phyloP scores from a whole-genome alignment of 495 filamentous ascomycete genomes.

The Chaetomidium leptoderma region DNA sequence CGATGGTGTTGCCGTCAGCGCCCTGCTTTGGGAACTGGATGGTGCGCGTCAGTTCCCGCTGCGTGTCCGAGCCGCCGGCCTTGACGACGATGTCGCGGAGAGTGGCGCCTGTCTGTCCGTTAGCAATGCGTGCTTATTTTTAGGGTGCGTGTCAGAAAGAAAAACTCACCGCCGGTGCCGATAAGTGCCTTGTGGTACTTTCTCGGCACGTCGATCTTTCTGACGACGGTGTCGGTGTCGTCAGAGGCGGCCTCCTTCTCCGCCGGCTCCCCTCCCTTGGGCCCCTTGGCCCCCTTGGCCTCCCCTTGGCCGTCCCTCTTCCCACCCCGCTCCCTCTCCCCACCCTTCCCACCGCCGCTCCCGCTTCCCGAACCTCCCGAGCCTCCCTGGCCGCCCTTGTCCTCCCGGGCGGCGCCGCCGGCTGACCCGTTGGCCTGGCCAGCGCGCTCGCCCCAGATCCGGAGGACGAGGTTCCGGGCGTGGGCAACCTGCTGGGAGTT shows the following conservation, averaged over 20 bases:
- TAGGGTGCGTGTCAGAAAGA: too few relatives aligned
- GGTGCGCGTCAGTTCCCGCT: slow-evolving; percentile 71
- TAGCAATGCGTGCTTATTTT: too few relatives aligned
- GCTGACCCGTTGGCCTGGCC: slow-evolving; percentile 81
- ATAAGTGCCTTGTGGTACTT: slow-evolving; percentile 90
- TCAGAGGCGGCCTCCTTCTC: slow-evolving; percentile 82
- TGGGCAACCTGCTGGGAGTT: slow-evolving; percentile 77
- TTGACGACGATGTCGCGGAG: slow-evolving; percentile 81
- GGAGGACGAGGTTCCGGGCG: slow-evolving; percentile 74
- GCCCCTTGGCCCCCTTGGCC: slow-evolving; percentile 82
- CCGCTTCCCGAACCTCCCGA: too few relatives aligned
- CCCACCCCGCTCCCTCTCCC: slow-evolving; percentile 71
- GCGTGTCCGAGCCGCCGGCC: slow-evolving; percentile 84
- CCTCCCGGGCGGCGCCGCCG: slow-evolving; percentile 86
- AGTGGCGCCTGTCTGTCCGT: slow-evolving; percentile 60
- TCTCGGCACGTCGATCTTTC: slow-evolving; percentile 78
- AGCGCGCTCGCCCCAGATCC: slow-evolving; percentile 79
- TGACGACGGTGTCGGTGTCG: slow-evolving; percentile 74
- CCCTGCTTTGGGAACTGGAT: slow-evolving; percentile 86
- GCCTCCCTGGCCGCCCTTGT: too few relatives aligned
- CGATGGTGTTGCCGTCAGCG: slow-evolving; percentile 75
- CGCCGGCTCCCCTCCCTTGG: slow-evolving; percentile 84
- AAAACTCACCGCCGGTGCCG: slow-evolving; percentile 73
- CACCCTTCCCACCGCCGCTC: slow-evolving; percentile 66
- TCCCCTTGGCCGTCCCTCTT: slow-evolving; percentile 56